Base-by-base conservation (phyloP, 2,329 filamentous ascomycete genomes). In the Aspergillus sp. region DNA sequence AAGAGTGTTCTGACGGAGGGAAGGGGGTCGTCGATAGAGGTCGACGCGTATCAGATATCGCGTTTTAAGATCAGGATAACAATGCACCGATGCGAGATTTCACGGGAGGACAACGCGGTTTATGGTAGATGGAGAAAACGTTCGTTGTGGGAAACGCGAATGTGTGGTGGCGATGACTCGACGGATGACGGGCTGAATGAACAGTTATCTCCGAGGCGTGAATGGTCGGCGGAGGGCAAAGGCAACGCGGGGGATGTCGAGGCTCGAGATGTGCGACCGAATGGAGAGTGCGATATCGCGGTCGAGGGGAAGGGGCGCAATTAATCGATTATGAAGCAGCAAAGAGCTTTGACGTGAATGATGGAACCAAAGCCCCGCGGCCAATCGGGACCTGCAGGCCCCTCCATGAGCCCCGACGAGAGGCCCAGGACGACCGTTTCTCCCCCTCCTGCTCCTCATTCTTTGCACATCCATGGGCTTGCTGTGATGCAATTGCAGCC, bases 341-440 rank as follows among this genome's bases (percentile, higher is more conserved):
- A 30, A 24, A 51, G 30, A 22, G 27, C 50, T 51, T 20, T 19
- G 41, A 24, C 40, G 13, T 52, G 41, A 47, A 22, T 27, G 15
- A 49, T 44, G n/a, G 54, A 60, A 39, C 61, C 64, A 44, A 51
- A 45, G 13, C 15, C 44, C 22, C 37, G 19, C 12, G 30, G 40
- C 75, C 74, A 77, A 77, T 77, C 67, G 69, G 55, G 63, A 57
- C 30, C 27, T 52, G 60, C 58, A 61, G 60, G 65, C 69, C 70
- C 72, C 72, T 74, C 73, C 73, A 75, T 73, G 71, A 64, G 59
- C 66, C 60, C 64, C 44, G 66, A 69, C 52, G 70, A 74, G 66
- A 74, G 70, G 72, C 55, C 58, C 40, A 61, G 60, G 59, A 51
- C 34, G 20, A 27, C 39, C 41, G 47, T 54, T 50, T 40, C 30